phyloP scores from a whole-genome alignment of 495 filamentous ascomycete genomes.

The Daldinia caldariorum region DNA sequence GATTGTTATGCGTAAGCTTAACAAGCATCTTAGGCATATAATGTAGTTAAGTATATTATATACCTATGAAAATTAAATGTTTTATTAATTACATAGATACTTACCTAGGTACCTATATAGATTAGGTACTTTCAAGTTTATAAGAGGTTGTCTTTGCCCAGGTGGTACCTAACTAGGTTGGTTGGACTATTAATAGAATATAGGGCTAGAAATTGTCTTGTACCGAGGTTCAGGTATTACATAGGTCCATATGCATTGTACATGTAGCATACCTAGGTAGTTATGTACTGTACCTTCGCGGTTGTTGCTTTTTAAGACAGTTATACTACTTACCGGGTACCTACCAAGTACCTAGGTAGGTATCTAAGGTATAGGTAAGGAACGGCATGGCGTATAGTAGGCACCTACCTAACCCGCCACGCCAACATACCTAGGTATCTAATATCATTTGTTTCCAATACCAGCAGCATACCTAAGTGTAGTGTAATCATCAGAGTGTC shows the following conservation, averaged over 20 bases:
- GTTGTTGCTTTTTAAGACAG: neutral
- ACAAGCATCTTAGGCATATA: neutral
- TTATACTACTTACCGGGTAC: too few species aligned
- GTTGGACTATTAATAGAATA: neutral
- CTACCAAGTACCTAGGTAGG: too few species aligned
- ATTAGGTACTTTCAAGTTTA: neutral
- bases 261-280: neutral
- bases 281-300: neutral
- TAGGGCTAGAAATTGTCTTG: neutral
- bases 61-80: neutral
- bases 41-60: neutral
- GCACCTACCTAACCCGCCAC: too few species aligned
- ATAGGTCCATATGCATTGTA: too few species aligned
- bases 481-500: neutral
- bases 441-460: too few species aligned
- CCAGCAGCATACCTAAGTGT: neutral
- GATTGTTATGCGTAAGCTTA: conserved; percentile 3
- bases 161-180: too few species aligned
- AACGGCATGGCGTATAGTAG: too few species aligned
- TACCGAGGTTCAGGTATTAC: neutral
- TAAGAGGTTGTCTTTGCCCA: too few species aligned
- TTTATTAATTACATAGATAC: neutral
- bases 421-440: too few species aligned
- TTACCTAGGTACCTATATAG: too few species aligned
- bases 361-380: too few species aligned